Evolutionary conservation across 2,329 filamentous ascomycete species (phyloP).

Genomic region (Xylariaceae sp.): DNA sequence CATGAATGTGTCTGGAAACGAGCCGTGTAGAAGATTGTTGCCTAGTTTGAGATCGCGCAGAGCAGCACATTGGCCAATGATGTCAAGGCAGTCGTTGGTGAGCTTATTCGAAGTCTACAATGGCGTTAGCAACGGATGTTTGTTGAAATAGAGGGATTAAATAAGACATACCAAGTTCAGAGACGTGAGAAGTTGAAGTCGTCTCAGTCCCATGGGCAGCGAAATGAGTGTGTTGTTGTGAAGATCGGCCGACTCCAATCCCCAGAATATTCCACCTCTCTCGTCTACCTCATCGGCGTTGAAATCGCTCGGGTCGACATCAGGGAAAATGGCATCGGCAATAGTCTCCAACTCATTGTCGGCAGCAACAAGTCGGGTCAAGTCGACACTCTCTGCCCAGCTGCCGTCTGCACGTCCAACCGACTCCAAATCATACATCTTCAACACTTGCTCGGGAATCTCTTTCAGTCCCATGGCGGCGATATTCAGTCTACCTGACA

Average conservation of each 20-base stretch:
- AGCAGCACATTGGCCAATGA: constrained; percentile 65
- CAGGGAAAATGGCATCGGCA: constrained; percentile 72
- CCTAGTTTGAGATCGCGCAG: constrained; percentile 77
- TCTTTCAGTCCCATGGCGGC: constrained; percentile 73
- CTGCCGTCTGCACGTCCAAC: constrained; percentile 57
- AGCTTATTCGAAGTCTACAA: constrained; percentile 73
- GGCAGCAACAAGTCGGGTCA: constrained; percentile 77
- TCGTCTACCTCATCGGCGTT: constrained; percentile 52
- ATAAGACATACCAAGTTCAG: constrained; percentile 65
- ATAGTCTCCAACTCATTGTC: constrained; percentile 81
- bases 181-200: constrained; percentile 67
- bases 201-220: constrained; percentile 69
- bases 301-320: constrained; percentile 52
- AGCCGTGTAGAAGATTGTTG: constrained; percentile 67
- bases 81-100: constrained; percentile 62
- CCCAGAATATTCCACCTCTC: constrained; percentile 71
- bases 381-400: constrained; percentile 89
- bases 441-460: constrained; percentile 76
- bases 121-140: constrained; percentile 23
- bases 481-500: constrained; percentile 80
- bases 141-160: not conserved
- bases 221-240: constrained; percentile 74
- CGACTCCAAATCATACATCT: constrained; percentile 81
- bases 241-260: constrained; percentile 73
- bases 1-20: constrained; percentile 58